These are phyloP conservation scores for Linum usitatissimum DNA, from an alignment of 345 rosid species.

Conservation along the genomic window DNA sequence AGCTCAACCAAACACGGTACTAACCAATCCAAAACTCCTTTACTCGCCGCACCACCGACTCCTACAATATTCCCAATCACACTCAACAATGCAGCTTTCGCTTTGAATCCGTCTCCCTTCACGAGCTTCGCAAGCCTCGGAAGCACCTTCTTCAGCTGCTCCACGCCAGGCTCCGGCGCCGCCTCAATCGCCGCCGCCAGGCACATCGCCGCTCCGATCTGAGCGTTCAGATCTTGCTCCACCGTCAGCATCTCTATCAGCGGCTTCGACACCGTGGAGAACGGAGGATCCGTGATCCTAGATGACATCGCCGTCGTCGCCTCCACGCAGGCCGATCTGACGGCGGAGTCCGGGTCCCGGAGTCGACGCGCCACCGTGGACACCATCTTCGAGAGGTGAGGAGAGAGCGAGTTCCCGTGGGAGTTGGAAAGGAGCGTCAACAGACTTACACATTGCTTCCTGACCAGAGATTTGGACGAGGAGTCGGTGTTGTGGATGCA, in stretches of 20 bases:
- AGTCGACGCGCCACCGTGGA: conserved; percentile 69
- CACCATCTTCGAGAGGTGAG: conserved; percentile 69
- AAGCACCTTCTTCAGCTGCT: conserved; percentile 46
- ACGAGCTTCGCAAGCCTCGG: conserved; percentile 63
- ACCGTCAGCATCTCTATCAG: conserved; percentile 46
- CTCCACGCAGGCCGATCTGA: conserved; percentile 67
- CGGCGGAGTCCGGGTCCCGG: conserved; percentile 75
- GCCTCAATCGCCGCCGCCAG: conserved; percentile 61
- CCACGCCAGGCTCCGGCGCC: conserved; percentile 50
- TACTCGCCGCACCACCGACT: conserved; percentile 45
- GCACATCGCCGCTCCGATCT: conserved; percentile 78
- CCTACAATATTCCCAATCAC: conserved; percentile 54
- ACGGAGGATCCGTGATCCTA: conserved; percentile 41
- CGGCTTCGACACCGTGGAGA: conserved; percentile 50
- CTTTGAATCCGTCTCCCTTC: conserved; percentile 61
- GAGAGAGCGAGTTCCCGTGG: conserved; percentile 62
- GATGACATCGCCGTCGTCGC: conserved; percentile 63
- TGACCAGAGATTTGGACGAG: conserved; percentile 56
- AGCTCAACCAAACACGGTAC: conserved; percentile 53
- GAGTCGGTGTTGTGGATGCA: conserved; percentile 75
- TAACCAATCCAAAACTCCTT: conserved; percentile 49
- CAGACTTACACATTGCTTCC: conserved; percentile 68
- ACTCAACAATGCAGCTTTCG: conserved; percentile 56
- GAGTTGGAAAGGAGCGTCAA: conserved; percentile 64
- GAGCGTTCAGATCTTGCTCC: conserved; percentile 64